Conservation (phyloP, 2,329 filamentous ascomycete species). For the Penicillium sp. region DNA sequence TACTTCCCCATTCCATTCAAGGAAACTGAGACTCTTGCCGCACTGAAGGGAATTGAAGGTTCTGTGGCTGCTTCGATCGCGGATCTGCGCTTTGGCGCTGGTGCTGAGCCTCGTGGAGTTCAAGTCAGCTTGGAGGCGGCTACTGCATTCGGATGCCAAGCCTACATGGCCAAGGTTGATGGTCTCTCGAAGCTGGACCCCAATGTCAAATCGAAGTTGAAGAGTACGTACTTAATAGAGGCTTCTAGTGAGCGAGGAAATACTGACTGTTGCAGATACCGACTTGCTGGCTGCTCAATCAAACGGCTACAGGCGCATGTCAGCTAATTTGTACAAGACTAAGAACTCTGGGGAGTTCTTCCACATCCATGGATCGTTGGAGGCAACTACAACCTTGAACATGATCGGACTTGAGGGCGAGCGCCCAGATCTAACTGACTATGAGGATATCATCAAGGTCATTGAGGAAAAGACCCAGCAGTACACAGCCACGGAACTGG, state of each 20-base stretch:
- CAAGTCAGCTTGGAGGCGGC: conserved; percentile 41
- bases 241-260: neutral
- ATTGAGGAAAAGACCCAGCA: conserved; percentile 63
- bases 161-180: conserved; percentile 46
- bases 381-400: conserved; percentile 67
- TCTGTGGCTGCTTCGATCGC: conserved; percentile 62
- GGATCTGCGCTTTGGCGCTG: conserved; percentile 53
- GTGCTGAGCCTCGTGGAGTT: conserved; percentile 39
- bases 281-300: conserved; percentile 72
- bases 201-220: conserved; percentile 40
- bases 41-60: conserved; percentile 63
- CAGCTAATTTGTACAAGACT: conserved; percentile 71
- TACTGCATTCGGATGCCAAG: conserved; percentile 44
- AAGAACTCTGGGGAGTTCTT: conserved; percentile 68
- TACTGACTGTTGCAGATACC: conserved; percentile 57
- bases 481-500: conserved; percentile 58
- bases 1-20: conserved; percentile 53
- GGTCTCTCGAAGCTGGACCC: conserved; percentile 42
- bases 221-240: conserved; percentile 27
- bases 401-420: conserved; percentile 70
- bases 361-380: conserved; percentile 74
- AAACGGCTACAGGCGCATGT: conserved; percentile 69
- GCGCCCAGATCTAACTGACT: conserved; percentile 62
- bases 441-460: conserved; percentile 58
- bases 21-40: conserved; percentile 55